Conservation (phyloP, 257 asterid species). For the Ocimum tenuiflorum region DNA sequence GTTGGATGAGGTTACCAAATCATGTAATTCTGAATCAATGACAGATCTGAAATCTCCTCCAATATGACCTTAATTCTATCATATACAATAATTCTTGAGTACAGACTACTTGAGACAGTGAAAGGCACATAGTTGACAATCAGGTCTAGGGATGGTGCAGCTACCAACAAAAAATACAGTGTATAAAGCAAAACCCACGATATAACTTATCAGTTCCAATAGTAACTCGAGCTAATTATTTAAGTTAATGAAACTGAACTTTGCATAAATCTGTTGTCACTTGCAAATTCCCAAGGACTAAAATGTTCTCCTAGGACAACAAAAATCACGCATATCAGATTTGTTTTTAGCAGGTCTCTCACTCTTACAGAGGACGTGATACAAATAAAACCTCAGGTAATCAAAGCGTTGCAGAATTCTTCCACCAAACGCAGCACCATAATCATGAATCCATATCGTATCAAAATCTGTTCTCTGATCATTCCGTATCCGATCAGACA, state of each 20-base stretch:
- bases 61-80: not conserved
- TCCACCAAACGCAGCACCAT: not conserved
- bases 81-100: not conserved
- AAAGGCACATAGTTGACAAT: not conserved
- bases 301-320: not conserved
- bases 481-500: not conserved
- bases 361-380: too few species aligned
- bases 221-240: too few species aligned
- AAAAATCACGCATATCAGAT: conserved; percentile 10
- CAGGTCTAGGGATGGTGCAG: not conserved
- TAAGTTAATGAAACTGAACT: too few species aligned
- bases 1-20: not conserved
- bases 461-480: not conserved
- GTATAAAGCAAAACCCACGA: too few species aligned
- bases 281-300: not conserved
- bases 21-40: not conserved
- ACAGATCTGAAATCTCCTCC: not conserved
- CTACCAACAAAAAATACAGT: not conserved
- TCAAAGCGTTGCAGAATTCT: too few species aligned
- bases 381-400: not conserved
- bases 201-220: too few species aligned
- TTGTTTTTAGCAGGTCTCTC: too few species aligned
- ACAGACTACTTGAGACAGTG: not conserved
- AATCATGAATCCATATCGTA: not conserved
- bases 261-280: not conserved